Evolutionary conservation across 805 yeast species (phyloP).

Genomic region (Teunomyces pallodes): DNA sequence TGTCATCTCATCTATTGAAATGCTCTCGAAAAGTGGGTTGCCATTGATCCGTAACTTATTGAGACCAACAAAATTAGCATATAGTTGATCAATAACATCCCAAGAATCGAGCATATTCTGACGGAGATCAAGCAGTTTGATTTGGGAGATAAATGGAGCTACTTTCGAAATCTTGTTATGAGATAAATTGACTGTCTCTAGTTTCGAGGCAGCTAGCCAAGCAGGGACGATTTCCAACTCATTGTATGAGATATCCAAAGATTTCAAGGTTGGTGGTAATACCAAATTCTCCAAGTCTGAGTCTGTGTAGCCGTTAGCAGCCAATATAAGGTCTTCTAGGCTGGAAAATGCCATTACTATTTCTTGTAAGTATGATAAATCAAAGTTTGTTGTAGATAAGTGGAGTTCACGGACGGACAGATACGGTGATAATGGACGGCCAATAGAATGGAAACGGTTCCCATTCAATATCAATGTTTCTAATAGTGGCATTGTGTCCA

Average conservation of each 20-base stretch:
- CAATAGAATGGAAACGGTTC: slow-evolving; percentile 34
- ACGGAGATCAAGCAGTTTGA: slow-evolving; percentile 46
- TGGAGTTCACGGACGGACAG: slow-evolving; percentile 11
- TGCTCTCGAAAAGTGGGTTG: slow-evolving; percentile 47
- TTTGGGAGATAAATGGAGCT: not conserved
- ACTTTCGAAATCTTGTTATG: slow-evolving; percentile 29
- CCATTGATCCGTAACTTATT: slow-evolving; percentile 45
- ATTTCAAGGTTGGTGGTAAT: slow-evolving; percentile 3
- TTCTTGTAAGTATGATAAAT: slow-evolving; percentile 12
- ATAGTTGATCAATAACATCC: slow-evolving; percentile 47
- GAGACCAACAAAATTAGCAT: slow-evolving; percentile 39
- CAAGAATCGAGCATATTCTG: slow-evolving; percentile 48
- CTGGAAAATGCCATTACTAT: slow-evolving; percentile 36
- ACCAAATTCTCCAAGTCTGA: slow-evolving; percentile 11
- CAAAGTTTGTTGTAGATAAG: slow-evolving; percentile 26
- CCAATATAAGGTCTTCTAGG: slow-evolving; percentile 29
- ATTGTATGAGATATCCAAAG: slow-evolving; percentile 34
- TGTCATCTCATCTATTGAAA: slow-evolving; percentile 32
- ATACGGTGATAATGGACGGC: not conserved
- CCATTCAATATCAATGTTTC: slow-evolving; percentile 52
- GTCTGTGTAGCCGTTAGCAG: slow-evolving; percentile 31
- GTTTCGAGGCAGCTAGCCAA: not conserved
- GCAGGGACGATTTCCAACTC: slow-evolving; percentile 28
- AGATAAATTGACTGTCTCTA: slow-evolving; percentile 28
- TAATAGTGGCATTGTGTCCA: slow-evolving; percentile 36